Conservation (phyloP, 305 asterid species). For the Fraxinus ornus region DNA sequence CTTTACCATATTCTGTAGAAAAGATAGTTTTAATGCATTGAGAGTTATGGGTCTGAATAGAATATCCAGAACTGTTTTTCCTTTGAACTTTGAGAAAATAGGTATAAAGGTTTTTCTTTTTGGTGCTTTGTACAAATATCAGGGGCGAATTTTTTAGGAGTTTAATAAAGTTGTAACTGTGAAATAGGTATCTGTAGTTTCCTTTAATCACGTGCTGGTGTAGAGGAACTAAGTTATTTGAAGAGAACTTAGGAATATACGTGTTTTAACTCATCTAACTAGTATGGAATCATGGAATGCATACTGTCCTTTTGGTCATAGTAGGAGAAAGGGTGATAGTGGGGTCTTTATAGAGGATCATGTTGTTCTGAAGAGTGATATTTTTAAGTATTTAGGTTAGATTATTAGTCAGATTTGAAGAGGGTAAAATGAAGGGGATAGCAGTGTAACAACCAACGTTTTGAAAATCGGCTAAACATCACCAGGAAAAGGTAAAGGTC, state of each 20-base stretch:
- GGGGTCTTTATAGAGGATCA: not conserved
- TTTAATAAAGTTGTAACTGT: not conserved
- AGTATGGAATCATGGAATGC: not conserved
- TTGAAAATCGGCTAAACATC: not conserved
- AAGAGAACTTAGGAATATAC: not conserved
- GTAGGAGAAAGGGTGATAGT: not conserved
- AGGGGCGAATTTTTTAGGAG: not conserved
- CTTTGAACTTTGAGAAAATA: not conserved
- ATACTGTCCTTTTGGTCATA: not conserved
- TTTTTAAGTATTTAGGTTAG: not conserved
- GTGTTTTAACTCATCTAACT: not conserved
- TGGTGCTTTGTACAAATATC: not conserved
- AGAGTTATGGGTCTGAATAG: not conserved
- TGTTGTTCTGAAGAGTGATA: not conserved
- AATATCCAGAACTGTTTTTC: not conserved
- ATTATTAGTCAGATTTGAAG: not conserved
- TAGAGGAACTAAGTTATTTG: not conserved
- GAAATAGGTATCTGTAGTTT: not conserved
- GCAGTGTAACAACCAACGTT: not conserved
- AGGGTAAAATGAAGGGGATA: not conserved
- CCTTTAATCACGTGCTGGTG: not conserved
- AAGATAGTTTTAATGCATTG: not conserved
- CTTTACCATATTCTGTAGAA: not conserved
- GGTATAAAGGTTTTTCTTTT: not conserved
- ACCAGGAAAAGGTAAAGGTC: not conserved